Evolutionary conservation across 2,329 filamentous ascomycete species (phyloP).

Genomic region (Beauveria sp.): DNA sequence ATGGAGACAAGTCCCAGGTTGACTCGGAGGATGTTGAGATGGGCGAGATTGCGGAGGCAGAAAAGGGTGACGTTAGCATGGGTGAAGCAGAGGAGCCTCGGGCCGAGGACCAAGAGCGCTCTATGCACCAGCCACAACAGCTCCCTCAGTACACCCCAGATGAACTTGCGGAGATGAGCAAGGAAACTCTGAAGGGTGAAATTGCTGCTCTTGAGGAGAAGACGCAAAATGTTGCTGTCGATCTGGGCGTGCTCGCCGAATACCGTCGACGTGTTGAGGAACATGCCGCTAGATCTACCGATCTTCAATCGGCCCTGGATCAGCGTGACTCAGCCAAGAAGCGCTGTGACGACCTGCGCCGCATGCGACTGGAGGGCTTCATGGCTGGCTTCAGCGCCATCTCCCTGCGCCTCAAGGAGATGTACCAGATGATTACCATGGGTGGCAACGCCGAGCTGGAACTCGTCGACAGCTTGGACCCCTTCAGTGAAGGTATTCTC

Average conservation of each 20-base stretch:
- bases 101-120: conserved; percentile 16
- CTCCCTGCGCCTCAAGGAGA: conserved; percentile 91
- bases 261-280: conserved; percentile 83
- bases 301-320: conserved; percentile 69
- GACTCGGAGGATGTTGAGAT: conserved; percentile 25
- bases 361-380: conserved; percentile 87
- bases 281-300: conserved; percentile 71
- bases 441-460: conserved; percentile 96
- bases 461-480: conserved; percentile 90
- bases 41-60: conserved; percentile 23
- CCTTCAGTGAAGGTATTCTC: conserved; percentile 92
- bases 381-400: conserved; percentile 97
- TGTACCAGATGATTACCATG: conserved; percentile 99
- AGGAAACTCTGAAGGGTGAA: conserved; percentile 52
- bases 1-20: conserved; percentile 17
- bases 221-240: conserved; percentile 79
- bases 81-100: background rate
- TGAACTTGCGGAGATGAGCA: conserved; percentile 59
- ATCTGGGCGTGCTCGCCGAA: conserved; percentile 80
- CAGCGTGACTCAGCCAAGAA: conserved; percentile 84
- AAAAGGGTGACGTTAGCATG: conserved; percentile 13
- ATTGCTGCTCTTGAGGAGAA: conserved; percentile 57
- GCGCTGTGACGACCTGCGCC: conserved; percentile 84
- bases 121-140: conserved; percentile 38
- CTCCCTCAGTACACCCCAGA: conserved; percentile 73